A percentile compares a stretch with the other conserved stretches of the same genome.
Conservation (phyloP, 1,284 basidiomycete genomes). For the Boletus sp. region DNA sequence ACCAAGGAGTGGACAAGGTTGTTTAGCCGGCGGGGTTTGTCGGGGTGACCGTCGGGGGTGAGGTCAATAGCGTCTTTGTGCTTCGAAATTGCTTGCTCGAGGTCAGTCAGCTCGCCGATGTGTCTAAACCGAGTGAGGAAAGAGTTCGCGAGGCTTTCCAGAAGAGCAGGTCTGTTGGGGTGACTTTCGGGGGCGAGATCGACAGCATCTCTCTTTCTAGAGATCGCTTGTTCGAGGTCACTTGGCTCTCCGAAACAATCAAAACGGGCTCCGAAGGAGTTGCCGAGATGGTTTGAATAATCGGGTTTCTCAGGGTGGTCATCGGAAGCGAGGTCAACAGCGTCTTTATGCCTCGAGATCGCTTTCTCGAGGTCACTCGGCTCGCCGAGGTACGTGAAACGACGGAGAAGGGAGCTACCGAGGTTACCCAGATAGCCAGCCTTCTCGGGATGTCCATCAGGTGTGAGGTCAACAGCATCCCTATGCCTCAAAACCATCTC, state of each 20-base stretch:
- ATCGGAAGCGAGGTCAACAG: not conserved
- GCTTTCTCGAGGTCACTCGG: conserved; percentile 4
- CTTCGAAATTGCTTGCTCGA: conserved; percentile 7
- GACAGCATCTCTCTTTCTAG: not conserved
- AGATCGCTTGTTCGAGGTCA: conserved; percentile 10
- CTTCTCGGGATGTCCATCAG: not conserved
- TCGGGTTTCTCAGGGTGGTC: not conserved
- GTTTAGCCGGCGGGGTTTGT: not conserved
- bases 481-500: not conserved
- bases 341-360: not conserved
- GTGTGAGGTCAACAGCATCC: not conserved
- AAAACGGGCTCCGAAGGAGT: not conserved
- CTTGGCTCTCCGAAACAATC: not conserved
- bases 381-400: not conserved
- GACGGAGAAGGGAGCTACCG: not conserved
- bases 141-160: not conserved
- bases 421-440: not conserved
- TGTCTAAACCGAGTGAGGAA: not conserved
- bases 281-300: not conserved
- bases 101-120: conserved; percentile 3
- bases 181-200: conserved; percentile 1
- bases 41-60: not conserved
- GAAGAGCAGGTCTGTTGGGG: not conserved
- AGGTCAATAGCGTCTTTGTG: not conserved
- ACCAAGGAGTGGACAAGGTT: not conserved